A percentile compares a stretch with the other conserved stretches of the same genome.
Conservation (phyloP, 2,329 filamentous ascomycete species). For the Cercospora sp. region DNA sequence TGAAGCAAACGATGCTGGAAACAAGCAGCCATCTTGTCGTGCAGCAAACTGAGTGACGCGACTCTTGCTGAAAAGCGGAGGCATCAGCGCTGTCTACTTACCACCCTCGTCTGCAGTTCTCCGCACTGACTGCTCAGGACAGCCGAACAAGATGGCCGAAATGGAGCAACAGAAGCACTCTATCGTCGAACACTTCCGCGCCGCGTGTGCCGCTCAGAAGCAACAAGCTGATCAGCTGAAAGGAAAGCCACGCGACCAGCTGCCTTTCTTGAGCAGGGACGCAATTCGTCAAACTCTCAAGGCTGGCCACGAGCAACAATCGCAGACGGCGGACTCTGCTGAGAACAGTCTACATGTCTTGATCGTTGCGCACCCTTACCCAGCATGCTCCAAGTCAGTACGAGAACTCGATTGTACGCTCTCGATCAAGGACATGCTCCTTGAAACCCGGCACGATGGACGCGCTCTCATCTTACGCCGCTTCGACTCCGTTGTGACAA, state of each 20-base stretch:
- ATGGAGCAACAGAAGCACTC: background rate
- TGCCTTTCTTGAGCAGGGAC: background rate
- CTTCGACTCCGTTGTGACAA: conserved; percentile 2
- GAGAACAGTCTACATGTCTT: background rate
- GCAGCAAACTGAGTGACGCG: background rate
- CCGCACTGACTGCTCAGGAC: background rate
- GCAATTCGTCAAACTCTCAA: background rate
- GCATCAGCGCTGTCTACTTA: background rate
- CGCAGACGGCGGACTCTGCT: background rate
- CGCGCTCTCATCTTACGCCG: conserved; percentile 3
- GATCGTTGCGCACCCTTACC: background rate
- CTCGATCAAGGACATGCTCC: background rate
- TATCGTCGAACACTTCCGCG: background rate
- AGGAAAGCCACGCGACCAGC: conserved; percentile 5
- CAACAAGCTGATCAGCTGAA: background rate
- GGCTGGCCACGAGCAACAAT: conserved; percentile 2
- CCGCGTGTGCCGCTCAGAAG: background rate
- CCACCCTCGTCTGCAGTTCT: background rate
- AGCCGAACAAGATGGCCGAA: background rate
- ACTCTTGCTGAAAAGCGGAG: background rate
- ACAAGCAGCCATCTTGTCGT: background rate
- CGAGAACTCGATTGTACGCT: conserved; percentile 1
- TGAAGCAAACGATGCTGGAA: background rate
- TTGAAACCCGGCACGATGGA: conserved; percentile 5
- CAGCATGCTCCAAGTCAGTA: background rate